A percentile compares a stretch with the other conserved stretches of the same genome.
phyloP scores from a whole-genome alignment of 1,284 basidiomycete species.

The Ustilago tritici region DNA sequence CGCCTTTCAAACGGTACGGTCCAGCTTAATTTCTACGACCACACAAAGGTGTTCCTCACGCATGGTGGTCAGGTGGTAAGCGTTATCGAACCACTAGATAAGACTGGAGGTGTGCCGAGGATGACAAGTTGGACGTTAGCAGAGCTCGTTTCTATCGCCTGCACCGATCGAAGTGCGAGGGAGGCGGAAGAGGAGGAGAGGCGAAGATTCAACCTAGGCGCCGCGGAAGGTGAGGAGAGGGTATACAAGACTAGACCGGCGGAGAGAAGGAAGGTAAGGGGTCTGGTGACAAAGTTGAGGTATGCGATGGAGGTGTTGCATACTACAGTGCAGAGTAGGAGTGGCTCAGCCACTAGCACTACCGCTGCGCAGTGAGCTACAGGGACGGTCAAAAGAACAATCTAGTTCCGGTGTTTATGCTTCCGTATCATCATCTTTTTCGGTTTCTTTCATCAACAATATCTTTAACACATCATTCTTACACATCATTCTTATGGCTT shows the following conservation, averaged over 20 bases:
- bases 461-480: not conserved
- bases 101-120: conserved; percentile 81
- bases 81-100: conserved; percentile 75
- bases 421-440: not conserved
- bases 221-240: not conserved
- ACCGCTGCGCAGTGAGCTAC: not conserved
- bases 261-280: conserved; percentile 40
- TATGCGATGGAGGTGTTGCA: conserved; percentile 43
- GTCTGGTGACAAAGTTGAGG: conserved; percentile 37
- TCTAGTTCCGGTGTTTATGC: not conserved
- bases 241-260: conserved; percentile 30
- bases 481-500: not conserved
- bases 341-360: conserved; percentile 5
- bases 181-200: conserved; percentile 44
- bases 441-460: not conserved
- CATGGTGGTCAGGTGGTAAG: conserved; percentile 82
- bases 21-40: conserved; percentile 99
- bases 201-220: conserved; percentile 12
- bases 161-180: conserved; percentile 65
- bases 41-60: conserved; percentile 91
- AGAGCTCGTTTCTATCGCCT: conserved; percentile 77
- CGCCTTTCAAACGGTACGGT: conserved; percentile 91
- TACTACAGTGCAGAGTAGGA: conserved; percentile 32
- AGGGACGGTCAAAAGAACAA: not conserved
- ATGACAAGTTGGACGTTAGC: conserved; percentile 81